phyloP scores from a whole-genome alignment of 352 stramenopile genomes.

The Phytophthora palmivora region DNA sequence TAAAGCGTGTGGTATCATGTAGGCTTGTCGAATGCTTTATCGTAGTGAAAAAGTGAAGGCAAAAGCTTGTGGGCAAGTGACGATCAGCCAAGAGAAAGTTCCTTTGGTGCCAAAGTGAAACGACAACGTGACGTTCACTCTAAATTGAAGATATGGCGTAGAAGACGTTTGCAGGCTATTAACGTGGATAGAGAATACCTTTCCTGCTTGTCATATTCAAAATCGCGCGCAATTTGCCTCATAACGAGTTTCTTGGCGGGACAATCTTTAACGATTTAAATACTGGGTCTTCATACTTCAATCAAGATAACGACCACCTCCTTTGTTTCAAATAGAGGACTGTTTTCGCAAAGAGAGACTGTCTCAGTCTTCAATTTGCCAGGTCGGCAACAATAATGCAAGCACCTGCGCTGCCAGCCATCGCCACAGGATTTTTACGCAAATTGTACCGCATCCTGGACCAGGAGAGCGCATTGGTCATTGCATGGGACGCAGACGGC shows the following conservation, averaged over 20 bases:
- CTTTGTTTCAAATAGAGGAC: conserved; percentile 1
- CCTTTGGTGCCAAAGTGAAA: conserved; percentile 21
- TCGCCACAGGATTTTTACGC: conserved; percentile 75
- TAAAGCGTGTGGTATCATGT: conserved; percentile 45
- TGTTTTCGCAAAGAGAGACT: neutral
- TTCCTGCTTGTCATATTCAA: too few relatives aligned
- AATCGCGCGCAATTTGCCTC: too few relatives aligned
- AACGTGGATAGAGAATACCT: too few relatives aligned
- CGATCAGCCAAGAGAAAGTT: conserved; percentile 35
- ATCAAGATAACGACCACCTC: neutral
- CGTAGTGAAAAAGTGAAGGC: neutral
- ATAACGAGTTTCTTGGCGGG: too few relatives aligned
- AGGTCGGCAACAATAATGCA: conserved; percentile 3
- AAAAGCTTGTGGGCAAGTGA: neutral
- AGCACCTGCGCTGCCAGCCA: conserved; percentile 34
- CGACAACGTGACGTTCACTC: conserved; percentile 7
- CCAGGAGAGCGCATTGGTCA: conserved; percentile 56
- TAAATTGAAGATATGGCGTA: conserved; percentile 12
- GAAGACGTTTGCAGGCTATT: conserved; percentile 7
- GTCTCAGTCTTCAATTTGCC: conserved; percentile 43
- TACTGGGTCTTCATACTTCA: too few relatives aligned
- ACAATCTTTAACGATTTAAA: too few relatives aligned
- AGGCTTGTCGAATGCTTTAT: too few relatives aligned
- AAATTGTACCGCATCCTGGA: conserved; percentile 84
- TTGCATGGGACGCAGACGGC: conserved; percentile 64